Evolutionary conservation across 805 yeast genomes (phyloP).

Genomic region (Candida ipomoeae): DNA sequence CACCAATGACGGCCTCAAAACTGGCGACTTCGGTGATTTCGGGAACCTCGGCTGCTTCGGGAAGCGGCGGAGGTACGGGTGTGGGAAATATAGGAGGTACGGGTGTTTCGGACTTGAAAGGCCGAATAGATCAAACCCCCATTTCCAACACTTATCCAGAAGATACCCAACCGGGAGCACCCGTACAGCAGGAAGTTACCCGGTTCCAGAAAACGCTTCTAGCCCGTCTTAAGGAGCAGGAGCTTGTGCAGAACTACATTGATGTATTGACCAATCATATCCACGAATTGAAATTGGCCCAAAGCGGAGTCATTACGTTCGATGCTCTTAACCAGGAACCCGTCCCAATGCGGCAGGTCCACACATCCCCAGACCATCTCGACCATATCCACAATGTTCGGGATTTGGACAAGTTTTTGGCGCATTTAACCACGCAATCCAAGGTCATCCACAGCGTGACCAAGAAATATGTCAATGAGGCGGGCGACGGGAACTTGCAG

Average conservation of each 20-base stretch:
- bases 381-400: slow-evolving; percentile 37
- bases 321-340: slow-evolving; percentile 31
- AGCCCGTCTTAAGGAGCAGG: slow-evolving; percentile 40
- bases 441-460: slow-evolving; percentile 38
- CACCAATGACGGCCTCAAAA: neutral
- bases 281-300: slow-evolving; percentile 39
- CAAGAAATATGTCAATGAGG: slow-evolving; percentile 21
- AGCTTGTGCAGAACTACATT: slow-evolving; percentile 38
- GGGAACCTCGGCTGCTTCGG: neutral
- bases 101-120: too few relatives aligned
- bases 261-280: slow-evolving; percentile 41
- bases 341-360: slow-evolving; percentile 8
- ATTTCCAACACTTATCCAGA: too few relatives aligned
- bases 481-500: slow-evolving; percentile 12
- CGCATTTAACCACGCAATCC: slow-evolving; percentile 34
- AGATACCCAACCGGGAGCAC: neutral
- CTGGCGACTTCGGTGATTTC: neutral
- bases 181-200: slow-evolving; percentile 14
- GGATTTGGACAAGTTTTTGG: slow-evolving; percentile 38
- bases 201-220: slow-evolving; percentile 31
- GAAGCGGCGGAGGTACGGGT: neutral
- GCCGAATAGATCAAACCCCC: too few relatives aligned
- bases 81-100: too few relatives aligned
- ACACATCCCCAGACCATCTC: slow-evolving; percentile 27
- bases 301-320: slow-evolving; percentile 41